Base-by-base conservation (phyloP, 306 rosid species). In the Lablab purpureus region DNA sequence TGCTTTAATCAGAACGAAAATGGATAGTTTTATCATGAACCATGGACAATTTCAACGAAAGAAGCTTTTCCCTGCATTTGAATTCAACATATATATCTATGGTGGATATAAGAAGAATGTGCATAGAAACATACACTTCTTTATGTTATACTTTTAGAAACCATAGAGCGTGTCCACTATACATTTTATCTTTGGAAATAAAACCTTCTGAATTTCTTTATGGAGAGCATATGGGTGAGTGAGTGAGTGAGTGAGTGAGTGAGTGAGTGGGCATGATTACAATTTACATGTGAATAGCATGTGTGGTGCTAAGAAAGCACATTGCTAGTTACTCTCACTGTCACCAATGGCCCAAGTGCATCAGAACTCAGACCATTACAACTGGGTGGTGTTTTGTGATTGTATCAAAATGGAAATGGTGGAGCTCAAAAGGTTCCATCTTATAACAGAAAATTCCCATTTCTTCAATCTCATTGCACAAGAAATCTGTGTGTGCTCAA, bases 111-210 rank as follows among this genome's bases (percentile, higher is more conserved):
- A 22, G 65, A 40, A 76, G 34, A 50, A 67, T 77, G 63, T 17
- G 75, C 37, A 4, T 40, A 36, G 12, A 22, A 12, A 46, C 27
- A 43, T 27, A 10, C 27, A 64, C 40, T 64, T 32, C 1, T 68
- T 45, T 25, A 10, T 56, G 28, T 47, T 7, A n/a, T 3, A 67
- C 74, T 66, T 64, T 3, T 28, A 58, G 78, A 74, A 51, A 30
- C n/a, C 45, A 40, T 30, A 46, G 67, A 81, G 77, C 10, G 23
- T 56, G n/a, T 11, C 80, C 84, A 74, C 80, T 23, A 45, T 32
- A n/a, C 0, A 6, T 25, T n/a, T 72, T 32, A 74, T 43, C 6
- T 11, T 45, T 37, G 41, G 83, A 65, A 64, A 65, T 70, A 15
- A 54, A 72, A 55, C 46, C 12, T 1, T 50, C 2, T 43, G 10